A percentile compares a stretch with the other conserved stretches of the same genome.
phyloP scores from a whole-genome alignment of 768 basidiomycete species.

The Agrocybe praecox region DNA sequence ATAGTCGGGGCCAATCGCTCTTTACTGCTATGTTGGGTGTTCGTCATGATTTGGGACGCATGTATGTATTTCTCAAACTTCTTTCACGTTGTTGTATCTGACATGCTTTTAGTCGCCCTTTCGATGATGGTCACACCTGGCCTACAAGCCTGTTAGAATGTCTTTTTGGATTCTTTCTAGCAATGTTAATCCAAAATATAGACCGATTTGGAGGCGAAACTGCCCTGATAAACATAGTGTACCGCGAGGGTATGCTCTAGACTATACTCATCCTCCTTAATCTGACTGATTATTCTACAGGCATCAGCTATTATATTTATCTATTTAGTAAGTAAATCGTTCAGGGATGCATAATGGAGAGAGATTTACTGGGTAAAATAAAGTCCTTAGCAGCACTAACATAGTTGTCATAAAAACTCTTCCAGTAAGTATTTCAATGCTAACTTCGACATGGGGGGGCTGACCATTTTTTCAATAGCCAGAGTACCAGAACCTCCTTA shows the following conservation, averaged over 20 bases:
- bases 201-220: not conserved
- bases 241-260: not conserved
- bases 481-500: not conserved
- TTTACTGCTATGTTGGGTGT: not conserved
- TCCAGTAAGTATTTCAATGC: not conserved
- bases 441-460: not conserved
- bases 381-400: not conserved
- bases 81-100: too few species aligned
- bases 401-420: not conserved
- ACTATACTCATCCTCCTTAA: not conserved
- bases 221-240: not conserved
- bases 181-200: not conserved
- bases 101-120: not conserved
- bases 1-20: not conserved
- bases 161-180: not conserved
- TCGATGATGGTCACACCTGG: slow-evolving; percentile 1
- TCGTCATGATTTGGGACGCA: not conserved
- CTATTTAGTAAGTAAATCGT: not conserved
- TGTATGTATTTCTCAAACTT: not conserved
- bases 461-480: not conserved
- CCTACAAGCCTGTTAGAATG: not conserved
- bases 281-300: not conserved
- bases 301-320: not conserved
- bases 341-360: not conserved
- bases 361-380: too few species aligned